Percentiles rank a stretch among this genome's conserved stretches.
Conservation (phyloP, 2,329 filamentous ascomycete genomes). For the Calcarisporium arbuscula region DNA sequence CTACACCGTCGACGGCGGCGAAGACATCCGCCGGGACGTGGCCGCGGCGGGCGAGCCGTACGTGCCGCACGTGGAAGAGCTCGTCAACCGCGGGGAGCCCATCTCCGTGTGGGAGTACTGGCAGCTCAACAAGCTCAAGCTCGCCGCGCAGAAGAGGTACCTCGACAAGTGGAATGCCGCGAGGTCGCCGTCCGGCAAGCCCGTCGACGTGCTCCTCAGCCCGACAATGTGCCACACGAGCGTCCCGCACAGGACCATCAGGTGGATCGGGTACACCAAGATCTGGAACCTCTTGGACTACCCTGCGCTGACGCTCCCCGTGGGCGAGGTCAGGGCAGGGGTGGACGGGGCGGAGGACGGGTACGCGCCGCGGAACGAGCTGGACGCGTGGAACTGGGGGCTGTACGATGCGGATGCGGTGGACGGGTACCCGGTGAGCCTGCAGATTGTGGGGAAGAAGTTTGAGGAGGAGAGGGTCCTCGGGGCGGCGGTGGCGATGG, state of each 20-base stretch:
- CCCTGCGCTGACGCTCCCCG: slow-evolving; percentile 18
- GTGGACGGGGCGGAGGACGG: slow-evolving; percentile 16
- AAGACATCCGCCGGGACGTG: slow-evolving; percentile 53
- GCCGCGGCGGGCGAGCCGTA: slow-evolving; percentile 50
- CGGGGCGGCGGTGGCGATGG: slow-evolving; percentile 12
- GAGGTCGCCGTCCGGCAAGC: slow-evolving; percentile 35
- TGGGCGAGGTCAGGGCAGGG: slow-evolving; percentile 29
- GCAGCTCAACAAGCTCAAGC: slow-evolving; percentile 57
- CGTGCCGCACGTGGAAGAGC: slow-evolving; percentile 50
- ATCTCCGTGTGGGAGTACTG: slow-evolving; percentile 61
- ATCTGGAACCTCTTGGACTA: slow-evolving; percentile 24
- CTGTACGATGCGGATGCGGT: slow-evolving; percentile 13
- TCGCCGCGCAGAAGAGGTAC: slow-evolving; percentile 33
- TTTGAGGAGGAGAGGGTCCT: slow-evolving; percentile 51
- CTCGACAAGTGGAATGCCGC: slow-evolving; percentile 51
- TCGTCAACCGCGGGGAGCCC: slow-evolving; percentile 44
- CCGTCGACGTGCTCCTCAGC: slow-evolving; percentile 49
- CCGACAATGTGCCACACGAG: slow-evolving; percentile 56
- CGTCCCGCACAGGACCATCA: slow-evolving; percentile 33
- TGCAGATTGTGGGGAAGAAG: slow-evolving; percentile 46
- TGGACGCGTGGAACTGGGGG: slow-evolving; percentile 14
- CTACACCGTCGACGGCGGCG: slow-evolving; percentile 56
- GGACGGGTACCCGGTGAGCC: slow-evolving; percentile 33
- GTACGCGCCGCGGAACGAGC: slow-evolving; percentile 4
- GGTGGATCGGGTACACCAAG: slow-evolving; percentile 41